Conservation (phyloP, 345 rosid genomes). For the Citrus maxima region DNA sequence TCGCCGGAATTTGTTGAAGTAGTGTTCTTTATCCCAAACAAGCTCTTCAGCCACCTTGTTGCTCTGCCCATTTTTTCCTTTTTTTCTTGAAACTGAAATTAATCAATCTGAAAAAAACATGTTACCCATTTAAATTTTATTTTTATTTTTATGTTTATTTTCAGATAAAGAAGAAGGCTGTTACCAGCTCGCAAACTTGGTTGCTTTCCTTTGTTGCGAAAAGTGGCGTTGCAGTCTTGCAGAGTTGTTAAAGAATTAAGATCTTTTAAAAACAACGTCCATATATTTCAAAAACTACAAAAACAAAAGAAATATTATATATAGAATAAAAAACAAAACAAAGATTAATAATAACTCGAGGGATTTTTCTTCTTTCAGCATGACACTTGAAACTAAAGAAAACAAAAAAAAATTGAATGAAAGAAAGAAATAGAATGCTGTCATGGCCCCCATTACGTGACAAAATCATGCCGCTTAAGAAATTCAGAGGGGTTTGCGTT, state of each 20-base stretch:
- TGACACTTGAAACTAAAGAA: slow-evolving; percentile 12
- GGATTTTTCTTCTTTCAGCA: neutral
- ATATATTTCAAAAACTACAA: slow-evolving; percentile 2
- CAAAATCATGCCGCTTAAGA: slow-evolving; percentile 41
- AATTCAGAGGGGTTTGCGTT: slow-evolving; percentile 3
- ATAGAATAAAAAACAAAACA: too few relatives aligned
- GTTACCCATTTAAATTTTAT: neutral
- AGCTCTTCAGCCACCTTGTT: slow-evolving; percentile 72
- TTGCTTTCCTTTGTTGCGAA: slow-evolving; percentile 25
- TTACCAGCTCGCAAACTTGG: slow-evolving; percentile 23
- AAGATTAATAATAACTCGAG: neutral
- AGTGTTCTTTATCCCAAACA: slow-evolving; percentile 63
- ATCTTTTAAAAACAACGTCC: neutral
- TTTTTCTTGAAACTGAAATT: slow-evolving; percentile 13
- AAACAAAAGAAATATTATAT: neutral
- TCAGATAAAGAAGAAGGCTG: slow-evolving; percentile 11
- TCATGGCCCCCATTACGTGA: slow-evolving; percentile 39
- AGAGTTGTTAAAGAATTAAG: slow-evolving; percentile 6
- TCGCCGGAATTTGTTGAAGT: slow-evolving; percentile 25
- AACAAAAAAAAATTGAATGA: too few relatives aligned
- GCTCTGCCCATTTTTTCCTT: slow-evolving; percentile 56
- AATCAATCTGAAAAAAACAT: slow-evolving; percentile 5
- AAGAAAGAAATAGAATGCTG: slow-evolving; percentile 1
- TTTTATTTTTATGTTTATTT: neutral
- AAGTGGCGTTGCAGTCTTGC: slow-evolving; percentile 15